These are phyloP conservation scores for Dendrocalamus latiflorus DNA, from an alignment of 202 grass and related monocot species.

Conservation along the genomic window DNA sequence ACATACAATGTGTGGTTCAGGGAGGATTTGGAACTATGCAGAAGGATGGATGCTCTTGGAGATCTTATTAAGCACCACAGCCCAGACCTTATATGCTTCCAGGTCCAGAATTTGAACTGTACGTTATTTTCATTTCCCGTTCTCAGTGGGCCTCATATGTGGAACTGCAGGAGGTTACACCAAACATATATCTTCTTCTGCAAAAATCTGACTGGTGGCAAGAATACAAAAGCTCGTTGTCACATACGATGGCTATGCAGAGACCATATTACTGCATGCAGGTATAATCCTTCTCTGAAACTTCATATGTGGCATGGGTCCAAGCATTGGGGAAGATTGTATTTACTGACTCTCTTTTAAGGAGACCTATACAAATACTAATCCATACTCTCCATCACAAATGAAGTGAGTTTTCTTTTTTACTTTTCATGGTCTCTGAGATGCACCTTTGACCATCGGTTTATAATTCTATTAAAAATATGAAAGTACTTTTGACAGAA, in stretches of 20 bases:
- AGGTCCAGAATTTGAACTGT: conserved; percentile 37
- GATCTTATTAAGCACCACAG: conserved; percentile 62
- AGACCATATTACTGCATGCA: conserved; percentile 86
- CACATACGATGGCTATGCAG: conserved; percentile 32
- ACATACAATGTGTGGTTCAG: no score
- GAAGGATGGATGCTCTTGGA: no score
- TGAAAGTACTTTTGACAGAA: not conserved
- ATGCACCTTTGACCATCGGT: not conserved
- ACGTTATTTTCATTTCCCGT: not conserved
- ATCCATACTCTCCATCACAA: not conserved
- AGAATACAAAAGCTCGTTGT: conserved; percentile 60
- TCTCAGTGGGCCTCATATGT: conserved; percentile 2
- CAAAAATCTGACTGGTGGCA: conserved; percentile 72
- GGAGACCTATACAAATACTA: not conserved
- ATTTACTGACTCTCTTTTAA: not conserved
- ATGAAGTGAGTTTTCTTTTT: not conserved
- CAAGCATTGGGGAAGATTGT: not conserved
- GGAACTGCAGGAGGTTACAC: conserved; percentile 69
- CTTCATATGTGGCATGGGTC: not conserved
- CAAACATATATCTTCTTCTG: conserved; percentile 62
- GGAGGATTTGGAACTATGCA: no score
- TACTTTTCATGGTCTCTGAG: not conserved
- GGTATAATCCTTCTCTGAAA: conserved; percentile 34
- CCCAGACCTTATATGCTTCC: conserved; percentile 81
- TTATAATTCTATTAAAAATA: not conserved